Evolutionary conservation across 441 rosid genomes (phyloP), one percentile per base, ranked within the genome.

Genomic region (Bruguiera hainesii): DNA sequence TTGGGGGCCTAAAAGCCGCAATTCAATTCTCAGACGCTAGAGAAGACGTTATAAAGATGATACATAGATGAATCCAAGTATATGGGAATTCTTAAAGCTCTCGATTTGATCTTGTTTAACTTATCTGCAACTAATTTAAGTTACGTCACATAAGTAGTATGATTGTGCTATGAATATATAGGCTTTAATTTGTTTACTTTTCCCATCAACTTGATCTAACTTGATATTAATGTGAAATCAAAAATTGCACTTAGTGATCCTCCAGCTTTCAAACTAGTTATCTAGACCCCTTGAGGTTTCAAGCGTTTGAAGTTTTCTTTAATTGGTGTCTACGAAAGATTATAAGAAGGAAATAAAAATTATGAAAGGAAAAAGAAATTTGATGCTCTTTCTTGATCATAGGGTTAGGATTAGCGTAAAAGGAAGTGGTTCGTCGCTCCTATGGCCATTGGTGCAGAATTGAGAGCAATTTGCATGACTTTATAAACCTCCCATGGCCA

Each of bases 1-100:
- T 63, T 64, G 58, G 61, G 75, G 75, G 13, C 13, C 7, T 39
- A 65, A 65, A 11, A 39, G 74, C 73, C 60, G 30, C 77, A 66
- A 60, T 60, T 56, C 66, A 35, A 58, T 68, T 7, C 76, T 66
- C n/a, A 25, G 71, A 77, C 75, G 75, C 50, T 50, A 52, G 28
- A 23, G 8, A 35, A 55, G 7, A 62, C 50, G 56, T 58, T 42
- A 46, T 35, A 29, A 3, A 62, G 66, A 71, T 71, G 60, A 56
- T 62, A 21, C 21, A 5, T 51, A 21, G 10, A n/a, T 53, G 57
- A 5, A 18, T 53, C 57, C 57, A 53, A 21, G 15, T 5, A 53
- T 53, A 8, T 9, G 57, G 57, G 57, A 53, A 20, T 2, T 1
- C 57, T 53, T 7, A 25, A 21, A 21, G 26, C 57, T 53, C 8